These are phyloP conservation scores for Alternaria infectoria DNA, from an alignment of 2,329 filamentous ascomycete genomes.

Conservation along the genomic window DNA sequence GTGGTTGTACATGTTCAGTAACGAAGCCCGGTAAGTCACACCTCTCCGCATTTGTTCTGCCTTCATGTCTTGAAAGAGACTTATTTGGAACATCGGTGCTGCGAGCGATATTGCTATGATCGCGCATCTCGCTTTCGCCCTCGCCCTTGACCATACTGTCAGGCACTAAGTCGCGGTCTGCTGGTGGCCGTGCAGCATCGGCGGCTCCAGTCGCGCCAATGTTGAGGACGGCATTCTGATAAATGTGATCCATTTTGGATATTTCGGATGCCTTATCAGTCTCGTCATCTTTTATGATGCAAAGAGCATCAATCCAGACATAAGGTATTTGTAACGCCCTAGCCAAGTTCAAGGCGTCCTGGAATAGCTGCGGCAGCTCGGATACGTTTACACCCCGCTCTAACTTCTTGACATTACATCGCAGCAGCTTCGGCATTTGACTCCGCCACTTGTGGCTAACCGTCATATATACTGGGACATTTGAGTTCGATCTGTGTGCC, in stretches of 20 bases:
- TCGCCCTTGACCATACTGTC: too few relatives aligned
- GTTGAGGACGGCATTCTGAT: background rate
- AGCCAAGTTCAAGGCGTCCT: background rate
- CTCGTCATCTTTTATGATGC: background rate
- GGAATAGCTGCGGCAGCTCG: background rate
- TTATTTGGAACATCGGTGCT: background rate
- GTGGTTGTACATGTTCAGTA: background rate
- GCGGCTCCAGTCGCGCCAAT: background rate
- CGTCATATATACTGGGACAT: background rate
- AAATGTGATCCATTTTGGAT: background rate
- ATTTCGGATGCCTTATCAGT: background rate
- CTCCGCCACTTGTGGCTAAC: background rate
- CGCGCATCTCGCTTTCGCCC: fast-evolving
- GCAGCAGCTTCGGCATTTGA: background rate
- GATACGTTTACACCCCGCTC: background rate
- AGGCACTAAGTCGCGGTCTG: background rate
- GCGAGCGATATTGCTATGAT: fast-evolving
- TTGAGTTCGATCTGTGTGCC: background rate
- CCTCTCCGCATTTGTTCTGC: fast-evolving
- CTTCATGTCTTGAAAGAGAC: fast-evolving
- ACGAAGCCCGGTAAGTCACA: background rate
- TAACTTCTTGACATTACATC: background rate
- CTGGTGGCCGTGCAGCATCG: background rate
- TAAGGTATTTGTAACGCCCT: background rate
- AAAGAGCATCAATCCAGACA: background rate